Conservation (phyloP, 306 rosid genomes). For the Rubus parviflorus region DNA sequence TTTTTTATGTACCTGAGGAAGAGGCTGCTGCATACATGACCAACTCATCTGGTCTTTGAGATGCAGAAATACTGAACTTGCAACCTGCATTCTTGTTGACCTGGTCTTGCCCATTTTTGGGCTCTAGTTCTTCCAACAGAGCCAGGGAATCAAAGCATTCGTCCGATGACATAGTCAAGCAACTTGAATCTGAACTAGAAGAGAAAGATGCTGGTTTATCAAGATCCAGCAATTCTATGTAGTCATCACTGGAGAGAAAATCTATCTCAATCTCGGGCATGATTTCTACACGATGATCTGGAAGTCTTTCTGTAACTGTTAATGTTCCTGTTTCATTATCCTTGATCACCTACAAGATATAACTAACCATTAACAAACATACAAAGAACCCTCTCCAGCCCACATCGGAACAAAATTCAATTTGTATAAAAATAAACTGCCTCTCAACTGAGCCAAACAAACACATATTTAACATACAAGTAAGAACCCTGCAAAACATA, state of each 20-base stretch:
- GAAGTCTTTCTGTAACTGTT: conserved; percentile 20
- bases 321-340: conserved; percentile 17
- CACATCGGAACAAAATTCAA: background rate
- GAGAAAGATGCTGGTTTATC: conserved; percentile 31
- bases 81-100: conserved; percentile 24
- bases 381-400: conserved; percentile 3
- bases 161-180: conserved; percentile 39
- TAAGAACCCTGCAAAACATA: conserved; percentile 4
- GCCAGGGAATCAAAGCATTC: conserved; percentile 37
- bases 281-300: conserved; percentile 15
- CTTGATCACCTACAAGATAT: conserved; percentile 29
- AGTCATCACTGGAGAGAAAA: conserved; percentile 30
- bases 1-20: conserved; percentile 34
- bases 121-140: conserved; percentile 32
- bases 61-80: conserved; percentile 28
- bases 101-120: background rate
- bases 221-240: conserved; percentile 43
- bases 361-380: conserved; percentile 13
- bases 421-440: background rate
- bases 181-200: conserved; percentile 47
- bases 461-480: background rate
- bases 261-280: conserved; percentile 23
- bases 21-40: conserved; percentile 24
- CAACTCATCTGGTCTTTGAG: conserved; percentile 29
- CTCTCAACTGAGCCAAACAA: background rate